Evolutionary conservation across 1,139 yeast species (phyloP), one percentile per base, ranked within the genome.

Genomic region (Geotrichum restrictum): DNA sequence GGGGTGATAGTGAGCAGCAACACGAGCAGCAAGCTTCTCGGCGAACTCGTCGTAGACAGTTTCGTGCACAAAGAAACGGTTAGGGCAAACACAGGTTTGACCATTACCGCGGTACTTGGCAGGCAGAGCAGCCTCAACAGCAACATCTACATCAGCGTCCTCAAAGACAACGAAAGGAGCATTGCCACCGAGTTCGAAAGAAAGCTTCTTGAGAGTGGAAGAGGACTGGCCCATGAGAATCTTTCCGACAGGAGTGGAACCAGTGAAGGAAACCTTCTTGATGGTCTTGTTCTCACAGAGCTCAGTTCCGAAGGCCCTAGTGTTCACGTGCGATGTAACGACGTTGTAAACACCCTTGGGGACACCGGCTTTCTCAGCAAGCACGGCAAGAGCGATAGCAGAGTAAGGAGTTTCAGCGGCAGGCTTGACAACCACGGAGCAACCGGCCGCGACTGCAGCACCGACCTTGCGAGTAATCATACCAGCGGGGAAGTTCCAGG

Each of bases 401-500:
- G 91, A 78, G 56, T 85, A 74, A 18, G 98, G 98, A 7, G 98
- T 91, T 65, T 87, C 95, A 3, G 83, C 74, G 38, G 95, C 97
- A 2, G 98, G 97, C 70, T 89, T 91, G 56, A 91, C 76, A 11
- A 91, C 91, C 2, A 88, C 76, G 1, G 98, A 85, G 70, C 97
- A 91, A 1, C 98, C 98, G 8, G 94, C 91, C 16, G 97, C 96
- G 19, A 88, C 64, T 1, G 96, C 96, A 29, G 97, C 96, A 29
- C 88, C 96, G 48, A 86, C 78, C 69, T 91, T 91, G 62, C 98
- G 78, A 1, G 96, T 81, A 57, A 91, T 87, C 98, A 91, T 91
- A 4, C 96, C 95, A 50, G 85, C 76, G 16, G 98, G 98, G 73
- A 91, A 91, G 69, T 91, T 91, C 97, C 97, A 91, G 18, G 98